A percentile compares a stretch with the other conserved stretches of the same genome.
Evolutionary conservation across 2,329 filamentous ascomycete genomes (phyloP).

Genomic region (Hypoxylon sp.): DNA sequence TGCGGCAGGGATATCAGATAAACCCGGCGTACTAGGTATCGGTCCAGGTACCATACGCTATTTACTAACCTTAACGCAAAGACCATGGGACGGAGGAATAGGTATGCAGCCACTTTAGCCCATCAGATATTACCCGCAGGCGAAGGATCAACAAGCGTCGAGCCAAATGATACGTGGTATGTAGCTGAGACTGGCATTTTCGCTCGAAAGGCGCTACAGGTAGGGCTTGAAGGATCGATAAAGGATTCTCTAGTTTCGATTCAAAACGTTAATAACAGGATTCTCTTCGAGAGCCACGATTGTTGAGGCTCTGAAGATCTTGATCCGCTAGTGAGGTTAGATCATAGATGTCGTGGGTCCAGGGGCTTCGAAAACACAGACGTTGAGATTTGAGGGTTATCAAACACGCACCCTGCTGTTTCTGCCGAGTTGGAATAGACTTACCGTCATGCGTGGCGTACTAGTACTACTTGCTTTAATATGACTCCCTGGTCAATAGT

Average conservation of each 20-base stretch:
- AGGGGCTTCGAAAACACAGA: constrained; percentile 29
- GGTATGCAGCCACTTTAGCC: constrained; percentile 38
- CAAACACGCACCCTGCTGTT: constrained; percentile 41
- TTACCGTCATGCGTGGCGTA: constrained; percentile 33
- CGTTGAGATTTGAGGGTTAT: constrained; percentile 41
- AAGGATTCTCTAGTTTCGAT: constrained; percentile 43
- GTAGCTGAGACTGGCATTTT: not conserved
- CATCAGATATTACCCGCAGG: constrained; percentile 33
- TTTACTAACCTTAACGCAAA: constrained; percentile 19
- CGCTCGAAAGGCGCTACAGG: not conserved
- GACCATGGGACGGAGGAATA: constrained; percentile 7
- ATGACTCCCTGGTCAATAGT: constrained; percentile 31
- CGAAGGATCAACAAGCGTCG: constrained; percentile 42
- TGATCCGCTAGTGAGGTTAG: constrained; percentile 36
- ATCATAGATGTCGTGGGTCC: constrained; percentile 37
- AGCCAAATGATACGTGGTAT: constrained; percentile 21
- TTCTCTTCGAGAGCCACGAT: constrained; percentile 14
- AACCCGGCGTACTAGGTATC: constrained; percentile 12
- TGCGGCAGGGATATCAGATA: constrained; percentile 32
- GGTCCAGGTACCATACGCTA: not conserved
- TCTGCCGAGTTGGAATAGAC: constrained; percentile 33
- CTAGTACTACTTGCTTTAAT: constrained; percentile 26
- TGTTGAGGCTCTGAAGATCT: constrained; percentile 40
- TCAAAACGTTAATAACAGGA: constrained; percentile 37
- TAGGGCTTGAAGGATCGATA: constrained; percentile 35